phyloP scores from a whole-genome alignment of 2,329 filamentous ascomycete species.

The Lachnellula arida region DNA sequence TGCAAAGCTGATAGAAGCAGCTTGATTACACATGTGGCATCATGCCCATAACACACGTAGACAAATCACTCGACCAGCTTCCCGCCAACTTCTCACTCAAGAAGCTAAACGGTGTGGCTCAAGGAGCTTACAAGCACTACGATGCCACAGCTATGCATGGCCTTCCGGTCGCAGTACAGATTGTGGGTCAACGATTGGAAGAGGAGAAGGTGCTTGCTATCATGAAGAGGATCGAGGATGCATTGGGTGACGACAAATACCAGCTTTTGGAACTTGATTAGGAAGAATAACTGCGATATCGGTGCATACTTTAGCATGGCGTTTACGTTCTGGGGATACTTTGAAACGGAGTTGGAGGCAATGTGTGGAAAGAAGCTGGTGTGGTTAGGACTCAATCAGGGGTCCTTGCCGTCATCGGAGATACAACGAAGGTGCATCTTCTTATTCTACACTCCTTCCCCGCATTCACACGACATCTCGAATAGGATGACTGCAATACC shows the following conservation, averaged over 20 bases:
- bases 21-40: constrained; percentile 84
- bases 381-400: neutral
- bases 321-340: neutral
- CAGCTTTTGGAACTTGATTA: constrained; percentile 41
- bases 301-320: neutral
- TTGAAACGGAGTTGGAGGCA: neutral
- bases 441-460: neutral
- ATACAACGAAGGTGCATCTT: neutral
- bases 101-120: constrained; percentile 72
- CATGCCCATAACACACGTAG: constrained; percentile 80
- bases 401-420: neutral
- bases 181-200: constrained; percentile 30
- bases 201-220: constrained; percentile 34
- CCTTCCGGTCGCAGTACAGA: constrained; percentile 69
- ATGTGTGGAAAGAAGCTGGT: neutral
- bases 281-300: neutral
- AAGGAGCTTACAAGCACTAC: constrained; percentile 82
- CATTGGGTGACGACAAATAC: constrained; percentile 56
- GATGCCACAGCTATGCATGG: constrained; percentile 80
- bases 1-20: constrained; percentile 34
- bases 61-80: constrained; percentile 61
- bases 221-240: constrained; percentile 58
- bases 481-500: neutral
- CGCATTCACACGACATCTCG: neutral
- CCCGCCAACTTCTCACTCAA: constrained; percentile 55